Evolutionary conservation across 305 asterid species (phyloP), one percentile per base, ranked within the genome.

Genomic region (Fraxinus paxiana): DNA sequence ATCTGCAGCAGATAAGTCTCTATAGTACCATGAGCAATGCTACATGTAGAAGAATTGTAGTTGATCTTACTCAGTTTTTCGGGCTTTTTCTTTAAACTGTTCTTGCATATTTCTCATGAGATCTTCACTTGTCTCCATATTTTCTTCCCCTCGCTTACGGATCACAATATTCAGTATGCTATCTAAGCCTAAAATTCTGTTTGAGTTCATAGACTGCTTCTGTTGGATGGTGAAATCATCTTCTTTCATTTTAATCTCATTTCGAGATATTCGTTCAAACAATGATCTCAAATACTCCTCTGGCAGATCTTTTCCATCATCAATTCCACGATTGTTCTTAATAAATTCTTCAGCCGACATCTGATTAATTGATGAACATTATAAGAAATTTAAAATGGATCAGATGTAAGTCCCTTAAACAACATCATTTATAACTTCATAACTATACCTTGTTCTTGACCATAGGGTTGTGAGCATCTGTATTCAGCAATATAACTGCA

Each of bases 21-120:
- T 78, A 77, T 61, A 30, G 81, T 76, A 80, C 73, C 54, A 73
- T 73, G 77, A 15, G 75, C 74, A 59, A 59, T 70, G 75, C 43
- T 70, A 65, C 31, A 63, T 35, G 70, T 79, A 80, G 46, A 77
- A 90, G 70, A 81, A 75, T 76, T 65, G 34, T 31, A 79, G 80
- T 79, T 30, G 79, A 84, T 82, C 98, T 90, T 96, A 96, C 99
- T 96, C 99, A 2, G 99, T 92, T 86, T 93, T 96, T 84, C 98
- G 97, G 87, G 99, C 98, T 90, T 93, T 96, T 87, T 96, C 99
- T 86, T 96, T 96, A 86, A 96, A 96, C 80, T 96, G 99, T 81
- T 96, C 98, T 90, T 96, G 99, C 99, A 96, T 93, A 90, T 92
- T 96, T 84, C 95, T 89, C 93, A 94, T 92, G 84, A 94, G 98